These are phyloP conservation scores for Pleurotus tuoliensis DNA, from an alignment of 768 basidiomycete genomes.

Conservation along the genomic window DNA sequence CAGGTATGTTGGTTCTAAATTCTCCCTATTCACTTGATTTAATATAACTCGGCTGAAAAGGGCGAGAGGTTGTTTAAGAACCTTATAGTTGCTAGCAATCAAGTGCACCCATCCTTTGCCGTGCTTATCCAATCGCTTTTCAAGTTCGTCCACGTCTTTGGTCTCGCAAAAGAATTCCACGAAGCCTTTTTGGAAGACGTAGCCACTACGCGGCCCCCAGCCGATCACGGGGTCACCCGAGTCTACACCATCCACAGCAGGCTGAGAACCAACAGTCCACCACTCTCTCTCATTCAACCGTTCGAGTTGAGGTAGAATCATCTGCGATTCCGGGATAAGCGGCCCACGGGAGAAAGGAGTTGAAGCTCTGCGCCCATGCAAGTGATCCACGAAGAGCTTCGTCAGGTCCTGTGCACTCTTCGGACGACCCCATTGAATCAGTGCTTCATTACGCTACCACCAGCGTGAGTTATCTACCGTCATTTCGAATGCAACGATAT, in stretches of 20 bases:
- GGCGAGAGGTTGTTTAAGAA: constrained; percentile 25
- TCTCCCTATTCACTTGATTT: constrained; percentile 65
- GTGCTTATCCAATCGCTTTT: constrained; percentile 47
- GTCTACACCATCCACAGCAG: constrained; percentile 77
- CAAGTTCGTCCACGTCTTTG: constrained; percentile 55
- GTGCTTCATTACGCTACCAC: constrained; percentile 53
- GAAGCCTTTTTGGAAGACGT: constrained; percentile 96
- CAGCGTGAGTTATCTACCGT: no score
- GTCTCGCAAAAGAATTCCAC: constrained; percentile 90
- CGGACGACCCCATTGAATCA: constrained; percentile 77
- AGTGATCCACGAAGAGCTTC: constrained; percentile 73
- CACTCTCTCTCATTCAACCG: constrained; percentile 73
- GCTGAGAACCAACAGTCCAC: constrained; percentile 98
- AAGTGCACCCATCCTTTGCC: constrained; percentile 73
- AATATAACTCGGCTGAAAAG: constrained; percentile 51
- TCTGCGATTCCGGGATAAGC: constrained; percentile 75
- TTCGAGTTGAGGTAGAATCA: constrained; percentile 76
- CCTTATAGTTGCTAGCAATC: constrained; percentile 79
- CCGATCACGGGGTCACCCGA: constrained; percentile 81
- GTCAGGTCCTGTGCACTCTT: constrained; percentile 65
- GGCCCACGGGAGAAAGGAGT: constrained; percentile 89
- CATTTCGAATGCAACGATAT: constrained; percentile 10
- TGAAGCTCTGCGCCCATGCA: constrained; percentile 64
- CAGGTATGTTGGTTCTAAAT: constrained; percentile 71
- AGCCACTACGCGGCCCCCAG: constrained; percentile 91